Percentiles rank a stretch among this genome's conserved stretches.
Conservation (phyloP, 2,329 filamentous ascomycete species). For the Nemania sp. region DNA sequence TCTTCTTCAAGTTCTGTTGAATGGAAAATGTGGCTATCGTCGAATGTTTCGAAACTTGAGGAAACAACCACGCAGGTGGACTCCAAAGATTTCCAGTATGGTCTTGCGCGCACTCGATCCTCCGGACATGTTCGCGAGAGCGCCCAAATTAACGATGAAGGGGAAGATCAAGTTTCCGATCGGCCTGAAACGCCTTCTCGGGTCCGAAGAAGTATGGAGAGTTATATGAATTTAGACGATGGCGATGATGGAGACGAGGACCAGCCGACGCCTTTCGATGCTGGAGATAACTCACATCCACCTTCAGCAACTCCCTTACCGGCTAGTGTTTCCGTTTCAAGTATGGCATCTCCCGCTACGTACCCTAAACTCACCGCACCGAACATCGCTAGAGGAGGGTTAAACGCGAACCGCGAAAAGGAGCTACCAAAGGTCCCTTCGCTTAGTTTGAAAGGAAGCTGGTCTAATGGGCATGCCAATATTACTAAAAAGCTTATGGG, state of each 20-base stretch:
- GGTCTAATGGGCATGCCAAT: conserved; percentile 19
- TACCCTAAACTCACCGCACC: conserved; percentile 5
- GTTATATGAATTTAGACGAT: neutral
- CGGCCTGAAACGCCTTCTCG: conserved; percentile 3
- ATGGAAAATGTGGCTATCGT: conserved; percentile 67
- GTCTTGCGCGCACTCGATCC: conserved; percentile 39
- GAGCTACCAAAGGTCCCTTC: conserved; percentile 40
- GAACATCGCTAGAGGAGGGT: conserved; percentile 22
- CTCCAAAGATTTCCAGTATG: conserved; percentile 32
- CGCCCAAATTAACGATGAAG: conserved; percentile 61
- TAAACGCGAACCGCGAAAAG: conserved; percentile 28
- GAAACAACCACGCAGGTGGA: conserved; percentile 39
- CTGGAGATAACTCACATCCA: conserved; percentile 11
- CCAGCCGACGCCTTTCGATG: conserved; percentile 33
- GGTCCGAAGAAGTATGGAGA: neutral
- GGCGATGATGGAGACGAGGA: conserved; percentile 17
- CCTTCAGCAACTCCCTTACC: neutral
- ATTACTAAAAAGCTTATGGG: conserved; percentile 38
- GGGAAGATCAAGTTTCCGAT: conserved; percentile 42
- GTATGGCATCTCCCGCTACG: neutral
- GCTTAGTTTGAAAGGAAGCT: conserved; percentile 36
- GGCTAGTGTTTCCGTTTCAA: neutral
- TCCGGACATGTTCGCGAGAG: conserved; percentile 61
- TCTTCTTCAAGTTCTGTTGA: conserved; percentile 56
- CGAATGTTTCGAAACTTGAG: conserved; percentile 63